Percentiles rank a stretch among this genome's conserved stretches.
phyloP scores from a whole-genome alignment of 495 filamentous ascomycete genomes.

The Tuber aestivum region DNA sequence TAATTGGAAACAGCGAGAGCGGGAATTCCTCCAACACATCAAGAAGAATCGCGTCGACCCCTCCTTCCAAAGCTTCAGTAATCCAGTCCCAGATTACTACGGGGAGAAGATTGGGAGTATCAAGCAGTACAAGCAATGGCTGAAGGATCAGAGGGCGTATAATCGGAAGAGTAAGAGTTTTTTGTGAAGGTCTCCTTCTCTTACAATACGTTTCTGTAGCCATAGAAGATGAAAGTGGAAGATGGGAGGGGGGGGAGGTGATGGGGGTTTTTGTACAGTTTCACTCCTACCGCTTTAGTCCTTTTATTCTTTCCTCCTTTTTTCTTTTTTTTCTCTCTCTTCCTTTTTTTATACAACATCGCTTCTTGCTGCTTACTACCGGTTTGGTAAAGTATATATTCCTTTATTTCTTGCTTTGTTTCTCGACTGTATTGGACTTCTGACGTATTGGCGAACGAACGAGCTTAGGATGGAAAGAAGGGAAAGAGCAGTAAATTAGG shows the following conservation, averaged over 20 bases:
- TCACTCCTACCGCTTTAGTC: background rate
- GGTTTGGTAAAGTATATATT: constrained; percentile 7
- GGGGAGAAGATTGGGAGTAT: constrained; percentile 96
- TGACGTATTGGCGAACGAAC: background rate
- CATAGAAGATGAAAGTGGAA: background rate
- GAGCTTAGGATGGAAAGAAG: background rate
- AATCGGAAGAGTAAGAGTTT: constrained; percentile 78
- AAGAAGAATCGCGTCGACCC: constrained; percentile 88
- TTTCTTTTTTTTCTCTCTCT: background rate
- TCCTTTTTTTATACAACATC: background rate
- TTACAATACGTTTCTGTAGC: background rate
- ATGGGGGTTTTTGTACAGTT: constrained; percentile 10
- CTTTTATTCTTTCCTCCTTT: background rate
- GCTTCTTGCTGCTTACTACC: background rate
- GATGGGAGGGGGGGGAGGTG: background rate
- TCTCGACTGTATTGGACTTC: background rate
- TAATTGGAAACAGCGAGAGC: constrained; percentile 64
- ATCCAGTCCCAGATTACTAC: constrained; percentile 66
- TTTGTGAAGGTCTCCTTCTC: constrained; percentile 39
- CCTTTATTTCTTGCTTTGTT: background rate
- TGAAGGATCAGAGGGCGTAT: constrained; percentile 96
- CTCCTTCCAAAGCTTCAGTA: constrained; percentile 57
- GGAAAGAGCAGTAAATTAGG: background rate
- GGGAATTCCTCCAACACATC: constrained; percentile 81
- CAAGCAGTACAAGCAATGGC: constrained; percentile 81